These are phyloP conservation scores for Tolypocladium amazonense DNA, from an alignment of 2,329 filamentous ascomycete species.

Conservation along the genomic window DNA sequence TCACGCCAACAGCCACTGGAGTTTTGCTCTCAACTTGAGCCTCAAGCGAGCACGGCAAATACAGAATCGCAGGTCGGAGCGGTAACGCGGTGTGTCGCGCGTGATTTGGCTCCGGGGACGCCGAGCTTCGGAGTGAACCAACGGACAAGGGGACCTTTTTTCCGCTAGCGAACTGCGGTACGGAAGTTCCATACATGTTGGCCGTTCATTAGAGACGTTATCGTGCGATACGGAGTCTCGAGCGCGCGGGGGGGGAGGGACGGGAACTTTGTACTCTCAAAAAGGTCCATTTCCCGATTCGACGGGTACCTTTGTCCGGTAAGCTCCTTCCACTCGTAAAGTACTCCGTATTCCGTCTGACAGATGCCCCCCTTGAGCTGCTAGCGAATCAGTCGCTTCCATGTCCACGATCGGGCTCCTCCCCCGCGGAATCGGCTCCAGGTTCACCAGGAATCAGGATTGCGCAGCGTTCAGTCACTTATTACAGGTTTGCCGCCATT, in stretches of 20 bases:
- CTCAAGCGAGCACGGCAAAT: background rate
- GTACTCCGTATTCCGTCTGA: background rate
- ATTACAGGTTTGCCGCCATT: background rate
- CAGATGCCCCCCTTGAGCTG: background rate
- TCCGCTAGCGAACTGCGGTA: background rate
- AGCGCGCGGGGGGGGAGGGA: background rate
- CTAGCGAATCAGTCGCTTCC: background rate
- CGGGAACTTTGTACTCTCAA: background rate
- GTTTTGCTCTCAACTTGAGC: no score
- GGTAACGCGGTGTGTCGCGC: background rate
- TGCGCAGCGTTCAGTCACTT: background rate
- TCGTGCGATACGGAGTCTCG: background rate
- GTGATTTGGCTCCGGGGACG: no score
- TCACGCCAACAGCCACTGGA: no score
- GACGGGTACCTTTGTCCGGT: background rate
- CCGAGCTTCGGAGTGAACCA: background rate
- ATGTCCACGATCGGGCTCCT: background rate
- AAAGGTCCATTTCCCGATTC: background rate
- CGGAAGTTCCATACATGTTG: background rate
- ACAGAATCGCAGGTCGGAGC: background rate
- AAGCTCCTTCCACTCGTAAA: background rate
- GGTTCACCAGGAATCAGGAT: background rate
- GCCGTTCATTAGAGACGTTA: background rate
- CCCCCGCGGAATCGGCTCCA: background rate
- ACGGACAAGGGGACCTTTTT: no score